A percentile compares a stretch with the other conserved stretches of the same genome.
phyloP scores from a whole-genome alignment of 768 basidiomycete genomes.

The Lentinula detonsa region DNA sequence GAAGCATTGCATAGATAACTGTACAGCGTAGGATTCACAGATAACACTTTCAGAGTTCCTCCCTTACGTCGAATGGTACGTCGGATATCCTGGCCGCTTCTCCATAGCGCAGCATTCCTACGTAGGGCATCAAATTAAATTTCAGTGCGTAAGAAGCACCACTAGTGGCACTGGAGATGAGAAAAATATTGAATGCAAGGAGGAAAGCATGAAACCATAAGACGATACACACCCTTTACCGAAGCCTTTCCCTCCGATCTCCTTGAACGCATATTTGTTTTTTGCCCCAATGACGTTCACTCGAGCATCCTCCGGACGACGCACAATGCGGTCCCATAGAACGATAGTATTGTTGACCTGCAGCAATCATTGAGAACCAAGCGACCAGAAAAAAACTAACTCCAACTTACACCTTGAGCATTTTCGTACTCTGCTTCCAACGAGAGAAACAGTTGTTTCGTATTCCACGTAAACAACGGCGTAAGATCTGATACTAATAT shows the following conservation, averaged over 20 bases:
- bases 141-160: constrained; percentile 64
- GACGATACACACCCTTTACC: constrained; percentile 44
- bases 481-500: constrained; percentile 57
- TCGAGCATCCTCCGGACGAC: constrained; percentile 65
- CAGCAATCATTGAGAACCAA: not conserved
- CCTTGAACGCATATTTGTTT: constrained; percentile 84
- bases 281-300: constrained; percentile 58
- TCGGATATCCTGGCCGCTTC: constrained; percentile 48
- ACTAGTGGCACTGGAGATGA: not conserved
- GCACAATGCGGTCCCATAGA: constrained; percentile 88
- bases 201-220: not conserved
- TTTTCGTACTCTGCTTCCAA: constrained; percentile 81
- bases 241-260: constrained; percentile 60
- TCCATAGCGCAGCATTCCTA: constrained; percentile 74
- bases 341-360: constrained; percentile 75
- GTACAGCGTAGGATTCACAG: not conserved
- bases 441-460: constrained; percentile 90
- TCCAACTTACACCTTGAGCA: constrained; percentile 54
- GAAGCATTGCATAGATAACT: not conserved
- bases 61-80: constrained; percentile 1
- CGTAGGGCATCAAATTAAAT: constrained; percentile 90
- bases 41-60: not conserved
- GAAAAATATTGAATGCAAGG: not conserved
- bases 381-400: not conserved
- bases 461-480: constrained; percentile 91